Conservation (phyloP, 2,329 filamentous ascomycete genomes). For the Neoscytalidium dimidiatum region DNA sequence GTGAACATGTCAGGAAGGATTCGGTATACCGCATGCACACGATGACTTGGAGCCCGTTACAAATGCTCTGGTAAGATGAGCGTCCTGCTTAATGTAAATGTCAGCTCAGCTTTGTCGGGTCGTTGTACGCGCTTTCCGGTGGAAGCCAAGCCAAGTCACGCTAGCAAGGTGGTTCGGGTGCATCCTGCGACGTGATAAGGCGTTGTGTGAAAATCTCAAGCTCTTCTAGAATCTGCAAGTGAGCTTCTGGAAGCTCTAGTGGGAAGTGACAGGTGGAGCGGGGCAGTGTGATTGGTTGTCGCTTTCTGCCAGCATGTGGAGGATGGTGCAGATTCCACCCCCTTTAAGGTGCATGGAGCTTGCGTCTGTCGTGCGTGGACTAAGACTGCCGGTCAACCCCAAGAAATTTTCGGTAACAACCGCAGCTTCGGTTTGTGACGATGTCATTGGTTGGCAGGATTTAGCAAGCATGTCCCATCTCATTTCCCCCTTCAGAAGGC, state of each 20-base stretch:
- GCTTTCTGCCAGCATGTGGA: not conserved
- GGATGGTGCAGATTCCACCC: not conserved
- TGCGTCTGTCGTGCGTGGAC: not conserved
- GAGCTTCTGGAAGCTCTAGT: not conserved
- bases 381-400: not conserved
- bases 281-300: not conserved
- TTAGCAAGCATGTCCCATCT: not conserved
- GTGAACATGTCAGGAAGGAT: too few relatives aligned
- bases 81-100: too few relatives aligned
- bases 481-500: not conserved
- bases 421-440: not conserved
- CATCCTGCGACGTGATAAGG: too few relatives aligned
- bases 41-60: too few relatives aligned
- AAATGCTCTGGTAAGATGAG: too few relatives aligned
- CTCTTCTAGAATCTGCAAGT: not conserved
- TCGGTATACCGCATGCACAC: too few relatives aligned
- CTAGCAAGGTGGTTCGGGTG: too few relatives aligned
- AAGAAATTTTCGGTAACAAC: not conserved
- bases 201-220: not conserved
- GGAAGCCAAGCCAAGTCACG: too few relatives aligned
- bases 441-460: not conserved
- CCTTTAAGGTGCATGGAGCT: slow-evolving; percentile 12
- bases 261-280: not conserved
- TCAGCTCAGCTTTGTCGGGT: too few relatives aligned
- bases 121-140: too few relatives aligned